Percentiles rank a stretch among this genome's conserved stretches.
phyloP scores from a whole-genome alignment of 768 basidiomycete species.

The Nidularia pulvinata region DNA sequence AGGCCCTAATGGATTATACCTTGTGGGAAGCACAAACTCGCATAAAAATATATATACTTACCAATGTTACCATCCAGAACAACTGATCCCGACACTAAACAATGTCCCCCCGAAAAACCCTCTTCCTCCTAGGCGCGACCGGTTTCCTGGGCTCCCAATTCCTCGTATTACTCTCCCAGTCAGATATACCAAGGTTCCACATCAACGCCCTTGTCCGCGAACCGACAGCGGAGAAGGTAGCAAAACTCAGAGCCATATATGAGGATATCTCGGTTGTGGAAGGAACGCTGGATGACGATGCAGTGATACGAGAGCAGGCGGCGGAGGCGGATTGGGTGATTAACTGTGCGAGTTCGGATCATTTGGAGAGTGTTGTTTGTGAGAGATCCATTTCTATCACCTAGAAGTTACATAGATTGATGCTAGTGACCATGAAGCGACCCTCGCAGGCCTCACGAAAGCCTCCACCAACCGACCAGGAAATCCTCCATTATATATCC shows the following conservation, averaged over 20 bases:
- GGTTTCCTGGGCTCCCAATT: slow-evolving; percentile 42
- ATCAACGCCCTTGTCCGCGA: slow-evolving; percentile 34
- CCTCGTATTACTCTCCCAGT: slow-evolving; percentile 23
- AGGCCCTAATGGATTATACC: too few species aligned
- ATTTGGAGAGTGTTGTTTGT: slow-evolving; percentile 29
- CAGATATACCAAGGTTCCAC: slow-evolving; percentile 18
- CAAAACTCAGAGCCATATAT: slow-evolving; percentile 25
- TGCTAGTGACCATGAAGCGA: slow-evolving; percentile 17
- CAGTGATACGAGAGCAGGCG: slow-evolving; percentile 29
- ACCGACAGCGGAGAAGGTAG: slow-evolving; percentile 21
- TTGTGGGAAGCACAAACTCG: too few species aligned
- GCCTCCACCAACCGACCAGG: slow-evolving; percentile 28
- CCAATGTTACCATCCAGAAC: too few species aligned
- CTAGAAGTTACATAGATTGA: background rate
- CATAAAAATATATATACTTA: too few species aligned
- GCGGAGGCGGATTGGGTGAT: slow-evolving; percentile 34
- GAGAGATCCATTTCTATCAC: background rate
- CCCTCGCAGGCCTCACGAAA: slow-evolving; percentile 33
- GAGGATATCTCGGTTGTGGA: slow-evolving; percentile 29
- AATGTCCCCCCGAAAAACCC: slow-evolving; percentile 6
- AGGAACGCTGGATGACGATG: slow-evolving; percentile 32
- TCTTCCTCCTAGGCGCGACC: slow-evolving; percentile 43
- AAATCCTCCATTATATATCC: slow-evolving; percentile 39
- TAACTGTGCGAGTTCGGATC: slow-evolving; percentile 38
- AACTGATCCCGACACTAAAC: background rate